Percentiles rank a stretch among this genome's conserved stretches.
Evolutionary conservation across 305 asterid genomes (phyloP).

Genomic region (Lippia alba): DNA sequence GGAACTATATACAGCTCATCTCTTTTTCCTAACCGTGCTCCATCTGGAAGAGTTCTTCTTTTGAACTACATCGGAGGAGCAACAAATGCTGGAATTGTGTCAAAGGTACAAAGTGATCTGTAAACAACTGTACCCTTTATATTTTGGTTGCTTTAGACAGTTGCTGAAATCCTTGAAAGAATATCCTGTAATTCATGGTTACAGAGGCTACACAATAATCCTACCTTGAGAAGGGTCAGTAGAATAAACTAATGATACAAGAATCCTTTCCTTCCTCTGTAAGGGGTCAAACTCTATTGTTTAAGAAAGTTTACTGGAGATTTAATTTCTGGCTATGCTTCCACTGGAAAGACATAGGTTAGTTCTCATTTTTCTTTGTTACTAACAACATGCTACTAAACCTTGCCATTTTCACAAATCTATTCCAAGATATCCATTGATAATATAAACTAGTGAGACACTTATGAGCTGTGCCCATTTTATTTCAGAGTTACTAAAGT

Average conservation of each 20-base stretch:
- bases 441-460: neutral
- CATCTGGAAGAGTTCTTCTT: slow-evolving; percentile 86
- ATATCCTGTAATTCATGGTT: neutral
- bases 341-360: neutral
- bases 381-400: slow-evolving; percentile 4
- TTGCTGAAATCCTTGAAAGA: slow-evolving; percentile 2
- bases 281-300: slow-evolving; percentile 4
- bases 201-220: slow-evolving; percentile 17
- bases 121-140: slow-evolving; percentile 17
- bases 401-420: neutral
- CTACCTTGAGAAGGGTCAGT: neutral
- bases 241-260: neutral
- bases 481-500: slow-evolving; percentile 15
- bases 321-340: neutral
- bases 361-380: neutral
- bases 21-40: slow-evolving; percentile 96
- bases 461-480: neutral
- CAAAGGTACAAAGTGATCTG: slow-evolving; percentile 63
- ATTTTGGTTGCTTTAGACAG: slow-evolving; percentile 21
- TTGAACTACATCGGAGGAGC: slow-evolving; percentile 97
- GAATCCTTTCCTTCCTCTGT: neutral
- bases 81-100: slow-evolving; percentile 72
- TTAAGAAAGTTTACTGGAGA: too few species aligned
- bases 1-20: slow-evolving; percentile 98
- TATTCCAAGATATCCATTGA: neutral